phyloP scores from a whole-genome alignment of 2,329 filamentous ascomycete species.

The Penicillium sp. region DNA sequence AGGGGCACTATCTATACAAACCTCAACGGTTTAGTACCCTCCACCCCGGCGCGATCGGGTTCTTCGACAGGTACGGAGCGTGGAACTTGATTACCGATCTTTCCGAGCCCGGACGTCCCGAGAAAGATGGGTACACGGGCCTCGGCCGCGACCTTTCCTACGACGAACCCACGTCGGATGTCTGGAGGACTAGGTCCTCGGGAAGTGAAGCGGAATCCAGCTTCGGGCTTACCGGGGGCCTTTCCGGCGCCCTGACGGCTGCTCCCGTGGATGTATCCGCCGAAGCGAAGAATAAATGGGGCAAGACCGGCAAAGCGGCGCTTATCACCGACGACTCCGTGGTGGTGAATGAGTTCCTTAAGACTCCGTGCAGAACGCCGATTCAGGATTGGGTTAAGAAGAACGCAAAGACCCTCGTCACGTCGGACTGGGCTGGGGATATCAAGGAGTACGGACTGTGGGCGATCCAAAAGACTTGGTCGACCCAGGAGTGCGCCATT shows the following conservation, averaged over 20 bases:
- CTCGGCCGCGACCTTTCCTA: no score
- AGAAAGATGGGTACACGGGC: slow-evolving; percentile 7
- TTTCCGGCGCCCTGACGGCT: slow-evolving; percentile 1
- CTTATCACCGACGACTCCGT: slow-evolving; percentile 1
- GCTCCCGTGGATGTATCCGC: slow-evolving; percentile 9
- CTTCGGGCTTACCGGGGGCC: slow-evolving; percentile 5
- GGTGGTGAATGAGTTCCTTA: slow-evolving; percentile 1
- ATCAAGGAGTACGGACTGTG: slow-evolving; percentile 10
- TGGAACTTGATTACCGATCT: slow-evolving; percentile 13
- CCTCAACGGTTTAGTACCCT: slow-evolving; percentile 5
- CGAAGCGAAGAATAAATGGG: slow-evolving; percentile 9
- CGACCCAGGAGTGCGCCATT: slow-evolving; percentile 9
- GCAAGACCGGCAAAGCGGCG: slow-evolving; percentile 9
- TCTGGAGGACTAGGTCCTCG: not conserved
- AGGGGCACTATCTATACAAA: slow-evolving; percentile 10
- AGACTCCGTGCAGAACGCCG: not conserved
- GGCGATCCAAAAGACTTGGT: slow-evolving; percentile 9
- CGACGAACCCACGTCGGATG: no score
- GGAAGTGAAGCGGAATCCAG: slow-evolving; percentile 6
- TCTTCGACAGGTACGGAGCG: slow-evolving; percentile 5
- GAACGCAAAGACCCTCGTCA: slow-evolving; percentile 8
- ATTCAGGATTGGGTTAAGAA: slow-evolving; percentile 7
- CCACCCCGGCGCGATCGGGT: slow-evolving; percentile 12
- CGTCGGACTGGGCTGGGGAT: not conserved
- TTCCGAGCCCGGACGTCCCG: slow-evolving; percentile 4